Percentiles rank a stretch among this genome's conserved stretches.
These are phyloP conservation scores for Kalmusia sp. DNA, from an alignment of 2,329 filamentous ascomycete genomes.

Conservation along the genomic window DNA sequence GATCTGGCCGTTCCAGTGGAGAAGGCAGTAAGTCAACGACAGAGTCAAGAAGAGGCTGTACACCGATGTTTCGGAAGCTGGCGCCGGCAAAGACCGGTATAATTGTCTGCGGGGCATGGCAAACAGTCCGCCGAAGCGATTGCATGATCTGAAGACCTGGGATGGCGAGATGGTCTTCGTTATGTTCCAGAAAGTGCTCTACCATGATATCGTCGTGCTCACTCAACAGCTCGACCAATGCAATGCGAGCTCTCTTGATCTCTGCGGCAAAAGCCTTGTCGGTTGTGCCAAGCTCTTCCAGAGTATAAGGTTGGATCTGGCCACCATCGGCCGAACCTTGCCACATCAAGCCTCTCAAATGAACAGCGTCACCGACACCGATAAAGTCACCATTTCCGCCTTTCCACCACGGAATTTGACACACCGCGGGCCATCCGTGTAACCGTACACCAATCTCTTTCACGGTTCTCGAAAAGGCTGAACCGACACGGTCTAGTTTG, in stretches of 20 bases:
- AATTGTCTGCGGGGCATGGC: slow-evolving; percentile 71
- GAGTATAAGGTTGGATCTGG: slow-evolving; percentile 61
- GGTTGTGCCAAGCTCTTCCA: slow-evolving; percentile 60
- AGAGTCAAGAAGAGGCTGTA: slow-evolving; percentile 88
- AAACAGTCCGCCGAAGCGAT: slow-evolving; percentile 76
- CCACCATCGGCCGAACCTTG: slow-evolving; percentile 70
- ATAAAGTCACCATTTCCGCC: slow-evolving; percentile 74
- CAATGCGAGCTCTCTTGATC: slow-evolving; percentile 75
- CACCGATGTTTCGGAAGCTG: slow-evolving; percentile 91
- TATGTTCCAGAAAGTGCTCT: slow-evolving; percentile 79
- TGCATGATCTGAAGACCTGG: slow-evolving; percentile 70
- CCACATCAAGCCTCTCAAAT: slow-evolving; percentile 78
- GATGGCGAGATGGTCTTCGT: slow-evolving; percentile 75
- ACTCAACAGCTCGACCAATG: slow-evolving; percentile 82
- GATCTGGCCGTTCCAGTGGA: slow-evolving; percentile 79
- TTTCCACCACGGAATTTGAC: slow-evolving; percentile 95
- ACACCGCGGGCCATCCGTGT: slow-evolving; percentile 85
- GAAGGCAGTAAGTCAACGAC: slow-evolving; percentile 87
- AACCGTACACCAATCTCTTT: slow-evolving; percentile 83
- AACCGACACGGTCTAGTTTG: slow-evolving; percentile 84
- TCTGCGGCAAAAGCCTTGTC: slow-evolving; percentile 66
- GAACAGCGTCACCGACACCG: slow-evolving; percentile 84
- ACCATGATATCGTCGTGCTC: slow-evolving; percentile 89
- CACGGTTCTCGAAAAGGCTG: slow-evolving; percentile 82
- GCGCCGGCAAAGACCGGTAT: slow-evolving; percentile 91